These are phyloP conservation scores for Lolium perenne DNA, from an alignment of 176 grass and related monocot species.

Conservation along the genomic window DNA sequence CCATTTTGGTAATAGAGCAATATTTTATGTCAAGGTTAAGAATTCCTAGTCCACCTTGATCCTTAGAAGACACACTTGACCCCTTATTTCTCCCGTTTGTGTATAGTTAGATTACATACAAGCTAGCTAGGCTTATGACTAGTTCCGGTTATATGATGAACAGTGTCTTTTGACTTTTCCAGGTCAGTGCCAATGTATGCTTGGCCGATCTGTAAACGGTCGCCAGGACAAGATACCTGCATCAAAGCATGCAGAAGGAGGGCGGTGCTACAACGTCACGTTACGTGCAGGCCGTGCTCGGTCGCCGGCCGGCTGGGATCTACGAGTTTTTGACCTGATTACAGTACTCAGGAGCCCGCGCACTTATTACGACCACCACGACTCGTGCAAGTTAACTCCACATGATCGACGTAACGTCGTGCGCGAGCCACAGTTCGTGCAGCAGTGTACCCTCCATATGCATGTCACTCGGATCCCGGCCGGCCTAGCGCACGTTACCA, in stretches of 20 bases:
- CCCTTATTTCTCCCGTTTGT: no score
- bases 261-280: neutral
- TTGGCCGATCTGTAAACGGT: neutral
- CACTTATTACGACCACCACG: constrained; percentile 22
- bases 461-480: neutral
- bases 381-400: constrained; percentile 34
- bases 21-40: no score
- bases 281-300: neutral
- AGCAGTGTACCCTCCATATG: neutral
- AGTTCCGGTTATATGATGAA: no score
- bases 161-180: no score
- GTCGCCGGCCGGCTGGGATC: constrained; percentile 3
- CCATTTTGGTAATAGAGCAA: no score
- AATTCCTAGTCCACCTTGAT: no score
- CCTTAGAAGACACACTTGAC: no score
- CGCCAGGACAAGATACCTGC: neutral
- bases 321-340: neutral
- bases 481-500: neutral
- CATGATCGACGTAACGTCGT: neutral
- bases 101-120: no score
- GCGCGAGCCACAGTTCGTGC: neutral
- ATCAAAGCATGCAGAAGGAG: neutral
- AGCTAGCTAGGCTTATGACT: no score
- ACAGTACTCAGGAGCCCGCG: neutral
- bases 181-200: no score